Conservation (phyloP, 345 rosid genomes). For the Hypericum androsaemum region DNA sequence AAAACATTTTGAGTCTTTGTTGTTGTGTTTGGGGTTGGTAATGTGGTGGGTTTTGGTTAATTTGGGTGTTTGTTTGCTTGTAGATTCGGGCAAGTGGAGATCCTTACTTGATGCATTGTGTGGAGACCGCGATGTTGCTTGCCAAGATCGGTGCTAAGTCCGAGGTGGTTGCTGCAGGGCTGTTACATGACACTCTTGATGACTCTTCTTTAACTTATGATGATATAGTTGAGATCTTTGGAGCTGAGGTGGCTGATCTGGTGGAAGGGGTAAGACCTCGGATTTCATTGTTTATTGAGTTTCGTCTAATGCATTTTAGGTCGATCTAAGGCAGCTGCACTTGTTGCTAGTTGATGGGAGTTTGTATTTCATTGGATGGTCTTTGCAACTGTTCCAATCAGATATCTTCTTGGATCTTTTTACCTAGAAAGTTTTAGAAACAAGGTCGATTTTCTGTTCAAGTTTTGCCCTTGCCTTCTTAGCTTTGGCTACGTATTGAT, state of each 20-base stretch:
- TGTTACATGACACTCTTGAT: conserved; percentile 83
- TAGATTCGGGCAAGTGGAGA: conserved; percentile 94
- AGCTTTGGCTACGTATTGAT: no score
- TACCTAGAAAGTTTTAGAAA: no score
- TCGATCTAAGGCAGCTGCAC: no score
- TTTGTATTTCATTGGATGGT: no score
- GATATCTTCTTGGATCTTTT: no score
- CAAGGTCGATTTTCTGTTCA: no score
- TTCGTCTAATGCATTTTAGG: no score
- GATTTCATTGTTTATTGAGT: neutral
- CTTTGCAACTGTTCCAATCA: no score
- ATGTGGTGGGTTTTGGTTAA: conserved; percentile 9
- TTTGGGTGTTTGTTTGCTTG: conserved; percentile 8
- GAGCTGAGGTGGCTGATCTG: conserved; percentile 82
- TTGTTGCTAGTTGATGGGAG: no score
- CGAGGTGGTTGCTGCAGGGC: conserved; percentile 82
- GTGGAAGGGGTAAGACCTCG: conserved; percentile 73
- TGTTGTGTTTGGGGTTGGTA: conserved; percentile 7
- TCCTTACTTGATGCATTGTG: conserved; percentile 90
- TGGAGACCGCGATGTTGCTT: conserved; percentile 77
- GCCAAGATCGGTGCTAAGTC: conserved; percentile 80
- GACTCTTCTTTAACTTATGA: conserved; percentile 73
- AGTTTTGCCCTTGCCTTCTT: no score
- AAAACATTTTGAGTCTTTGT: conserved; percentile 7
- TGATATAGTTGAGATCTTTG: conserved; percentile 53